Conservation (phyloP, 2,329 filamentous ascomycete genomes). For the Fusarium cyanostomum region DNA sequence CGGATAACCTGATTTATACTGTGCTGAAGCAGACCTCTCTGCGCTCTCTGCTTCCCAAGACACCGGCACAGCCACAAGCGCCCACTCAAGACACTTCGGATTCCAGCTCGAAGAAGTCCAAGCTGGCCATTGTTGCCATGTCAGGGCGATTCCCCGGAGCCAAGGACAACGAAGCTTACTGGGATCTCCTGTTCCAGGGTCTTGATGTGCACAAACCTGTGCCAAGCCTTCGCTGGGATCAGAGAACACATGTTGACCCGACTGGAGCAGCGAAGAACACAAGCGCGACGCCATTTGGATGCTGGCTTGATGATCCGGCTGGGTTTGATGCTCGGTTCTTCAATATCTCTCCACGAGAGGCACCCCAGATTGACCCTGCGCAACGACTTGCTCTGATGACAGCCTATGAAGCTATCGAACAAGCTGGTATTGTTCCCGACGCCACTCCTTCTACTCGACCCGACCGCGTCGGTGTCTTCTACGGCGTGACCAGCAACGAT, state of each 20-base stretch:
- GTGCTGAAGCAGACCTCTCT: slow-evolving; percentile 31
- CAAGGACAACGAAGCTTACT: slow-evolving; percentile 67
- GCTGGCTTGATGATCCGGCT: slow-evolving; percentile 70
- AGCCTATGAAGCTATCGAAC: slow-evolving; percentile 74
- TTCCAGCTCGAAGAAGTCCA: slow-evolving; percentile 10
- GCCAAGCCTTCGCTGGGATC: slow-evolving; percentile 44
- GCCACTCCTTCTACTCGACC: slow-evolving; percentile 68
- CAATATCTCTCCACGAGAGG: slow-evolving; percentile 68
- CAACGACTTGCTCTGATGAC: slow-evolving; percentile 72
- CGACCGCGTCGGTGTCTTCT: slow-evolving; percentile 74
- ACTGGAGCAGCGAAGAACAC: slow-evolving; percentile 72
- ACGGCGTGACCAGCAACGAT: slow-evolving; percentile 80
- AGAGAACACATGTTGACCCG: slow-evolving; percentile 54
- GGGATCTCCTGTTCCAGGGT: slow-evolving; percentile 71
- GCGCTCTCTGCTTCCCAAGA: slow-evolving; percentile 12
- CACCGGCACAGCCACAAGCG: accelerated
- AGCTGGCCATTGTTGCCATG: slow-evolving; percentile 69
- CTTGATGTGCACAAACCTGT: slow-evolving; percentile 69
- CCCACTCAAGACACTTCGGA: neutral
- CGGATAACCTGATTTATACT: slow-evolving; percentile 34
- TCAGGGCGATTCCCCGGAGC: slow-evolving; percentile 71
- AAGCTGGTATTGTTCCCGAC: slow-evolving; percentile 71
- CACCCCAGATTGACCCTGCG: slow-evolving; percentile 66
- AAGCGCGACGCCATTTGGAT: slow-evolving; percentile 49
- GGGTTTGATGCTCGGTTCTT: slow-evolving; percentile 76